phyloP scores from a whole-genome alignment of 2,329 filamentous ascomycete species.

The Zasmidium angulare region DNA sequence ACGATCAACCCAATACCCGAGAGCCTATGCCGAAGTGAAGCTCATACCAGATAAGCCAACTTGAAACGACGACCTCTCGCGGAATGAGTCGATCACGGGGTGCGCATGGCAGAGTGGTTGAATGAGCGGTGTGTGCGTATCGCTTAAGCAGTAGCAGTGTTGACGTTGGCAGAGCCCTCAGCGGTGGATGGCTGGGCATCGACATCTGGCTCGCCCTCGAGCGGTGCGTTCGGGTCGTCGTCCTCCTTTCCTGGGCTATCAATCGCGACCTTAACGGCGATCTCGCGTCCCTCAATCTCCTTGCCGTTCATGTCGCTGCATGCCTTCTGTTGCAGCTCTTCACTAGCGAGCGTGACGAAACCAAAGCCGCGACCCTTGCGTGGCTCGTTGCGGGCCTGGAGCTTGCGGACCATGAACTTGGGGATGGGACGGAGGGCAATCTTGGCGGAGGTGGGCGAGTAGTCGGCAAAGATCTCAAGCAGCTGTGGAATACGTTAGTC shows the following conservation, averaged over 20 bases:
- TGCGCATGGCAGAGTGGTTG: slow-evolving; percentile 7
- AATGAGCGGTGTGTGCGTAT: slow-evolving; percentile 13
- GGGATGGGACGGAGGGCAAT: slow-evolving; percentile 98
- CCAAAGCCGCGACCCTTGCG: slow-evolving; percentile 99
- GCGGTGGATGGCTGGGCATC: slow-evolving; percentile 35
- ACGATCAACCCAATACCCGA: slow-evolving; percentile 14
- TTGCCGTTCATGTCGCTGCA: slow-evolving; percentile 99
- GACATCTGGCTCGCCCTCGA: slow-evolving; percentile 39
- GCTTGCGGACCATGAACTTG: slow-evolving; percentile 99
- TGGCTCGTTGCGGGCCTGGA: slow-evolving; percentile 94
- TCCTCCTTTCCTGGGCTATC: slow-evolving; percentile 99
- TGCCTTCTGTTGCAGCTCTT: slow-evolving; percentile 96
- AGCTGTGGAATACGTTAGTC: slow-evolving; percentile 60
- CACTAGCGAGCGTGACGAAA: slow-evolving; percentile 92
- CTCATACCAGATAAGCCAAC: slow-evolving; percentile 26
- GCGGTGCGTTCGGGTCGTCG: slow-evolving; percentile 57
- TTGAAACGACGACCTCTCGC: slow-evolving; percentile 15
- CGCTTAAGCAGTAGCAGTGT: slow-evolving; percentile 29
- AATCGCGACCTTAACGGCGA: slow-evolving; percentile 99
- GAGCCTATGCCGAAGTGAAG: slow-evolving; percentile 17
- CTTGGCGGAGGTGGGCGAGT: slow-evolving; percentile 92
- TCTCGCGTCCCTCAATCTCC: slow-evolving; percentile 97
- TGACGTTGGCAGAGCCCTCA: slow-evolving; percentile 36
- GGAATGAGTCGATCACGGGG: slow-evolving; percentile 9
- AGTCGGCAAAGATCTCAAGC: slow-evolving; percentile 92